Conservation (phyloP, 768 basidiomycete genomes). For the Leccinum aurantiacum region DNA sequence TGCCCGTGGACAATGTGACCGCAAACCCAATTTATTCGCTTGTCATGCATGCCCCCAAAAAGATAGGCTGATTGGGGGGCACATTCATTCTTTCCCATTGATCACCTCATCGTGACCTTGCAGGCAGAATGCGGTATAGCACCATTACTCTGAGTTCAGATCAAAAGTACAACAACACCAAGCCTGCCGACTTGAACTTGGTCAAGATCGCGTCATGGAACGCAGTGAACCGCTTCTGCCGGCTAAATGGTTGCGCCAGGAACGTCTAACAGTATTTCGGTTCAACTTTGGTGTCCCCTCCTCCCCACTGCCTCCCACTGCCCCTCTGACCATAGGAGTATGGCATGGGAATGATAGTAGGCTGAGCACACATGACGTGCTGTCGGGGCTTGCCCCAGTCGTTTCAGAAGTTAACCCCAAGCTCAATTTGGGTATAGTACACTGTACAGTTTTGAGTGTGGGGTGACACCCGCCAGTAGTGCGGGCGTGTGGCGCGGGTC, state of each 20-base stretch:
- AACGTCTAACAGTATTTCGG: background rate
- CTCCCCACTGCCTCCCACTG: background rate
- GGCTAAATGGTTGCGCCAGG: background rate
- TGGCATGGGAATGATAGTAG: conserved; percentile 1
- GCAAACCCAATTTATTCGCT: conserved; percentile 1
- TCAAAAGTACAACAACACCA: background rate
- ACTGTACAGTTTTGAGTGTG: background rate
- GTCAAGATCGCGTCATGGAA: background rate
- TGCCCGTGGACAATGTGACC: background rate
- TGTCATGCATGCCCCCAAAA: conserved; percentile 1
- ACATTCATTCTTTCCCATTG: background rate
- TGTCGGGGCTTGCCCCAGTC: background rate
- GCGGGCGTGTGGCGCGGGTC: background rate
- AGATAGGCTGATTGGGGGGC: background rate
- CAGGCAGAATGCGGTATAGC: background rate
- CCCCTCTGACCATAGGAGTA: background rate
- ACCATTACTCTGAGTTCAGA: background rate
- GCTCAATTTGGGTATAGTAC: background rate
- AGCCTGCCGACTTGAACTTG: no score
- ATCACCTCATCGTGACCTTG: background rate
- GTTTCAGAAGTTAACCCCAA: background rate
- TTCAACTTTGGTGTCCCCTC: background rate
- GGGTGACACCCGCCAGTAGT: background rate
- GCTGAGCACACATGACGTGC: background rate
- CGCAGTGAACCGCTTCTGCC: conserved; percentile 4